phyloP scores from a whole-genome alignment of 805 yeast species.

The Maudiozyma saulgeensis region DNA sequence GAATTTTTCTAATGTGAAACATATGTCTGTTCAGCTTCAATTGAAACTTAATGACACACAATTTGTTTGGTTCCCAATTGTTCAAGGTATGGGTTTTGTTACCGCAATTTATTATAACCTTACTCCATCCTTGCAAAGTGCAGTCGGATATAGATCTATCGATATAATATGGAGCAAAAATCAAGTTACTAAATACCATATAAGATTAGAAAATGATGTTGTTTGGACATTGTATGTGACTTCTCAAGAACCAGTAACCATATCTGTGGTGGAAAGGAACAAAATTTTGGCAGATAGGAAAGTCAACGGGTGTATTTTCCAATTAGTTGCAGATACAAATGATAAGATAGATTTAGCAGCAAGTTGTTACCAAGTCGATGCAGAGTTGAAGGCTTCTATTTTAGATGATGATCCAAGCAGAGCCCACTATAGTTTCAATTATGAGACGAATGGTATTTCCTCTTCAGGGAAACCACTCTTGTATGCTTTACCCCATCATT shows the following conservation, averaged over 20 bases:
- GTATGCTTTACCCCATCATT: constrained; percentile 65
- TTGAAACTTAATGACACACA: constrained; percentile 27
- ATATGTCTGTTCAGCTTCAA: constrained; percentile 29
- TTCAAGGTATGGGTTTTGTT: constrained; percentile 77
- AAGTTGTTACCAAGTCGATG: constrained; percentile 48
- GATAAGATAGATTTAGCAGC: constrained; percentile 47
- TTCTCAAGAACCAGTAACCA: background rate
- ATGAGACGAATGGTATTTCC: constrained; percentile 38
- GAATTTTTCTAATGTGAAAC: constrained; percentile 24
- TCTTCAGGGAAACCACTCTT: constrained; percentile 37
- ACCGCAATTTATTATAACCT: constrained; percentile 52
- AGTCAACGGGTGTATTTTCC: constrained; percentile 43
- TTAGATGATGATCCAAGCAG: constrained; percentile 22
- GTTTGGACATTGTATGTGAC: constrained; percentile 31
- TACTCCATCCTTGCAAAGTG: constrained; percentile 47
- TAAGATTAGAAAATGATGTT: constrained; percentile 43
- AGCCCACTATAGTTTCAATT: constrained; percentile 34
- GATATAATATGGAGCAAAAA: background rate
- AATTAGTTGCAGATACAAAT: constrained; percentile 44
- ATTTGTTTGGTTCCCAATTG: constrained; percentile 46
- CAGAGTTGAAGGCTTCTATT: constrained; percentile 35
- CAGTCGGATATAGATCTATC: constrained; percentile 47
- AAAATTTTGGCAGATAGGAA: constrained; percentile 13
- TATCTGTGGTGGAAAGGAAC: constrained; percentile 11
- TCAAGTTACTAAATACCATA: constrained; percentile 37